Evolutionary conservation across 306 rosid genomes (phyloP).

Genomic region (Cicer cuneatum): DNA sequence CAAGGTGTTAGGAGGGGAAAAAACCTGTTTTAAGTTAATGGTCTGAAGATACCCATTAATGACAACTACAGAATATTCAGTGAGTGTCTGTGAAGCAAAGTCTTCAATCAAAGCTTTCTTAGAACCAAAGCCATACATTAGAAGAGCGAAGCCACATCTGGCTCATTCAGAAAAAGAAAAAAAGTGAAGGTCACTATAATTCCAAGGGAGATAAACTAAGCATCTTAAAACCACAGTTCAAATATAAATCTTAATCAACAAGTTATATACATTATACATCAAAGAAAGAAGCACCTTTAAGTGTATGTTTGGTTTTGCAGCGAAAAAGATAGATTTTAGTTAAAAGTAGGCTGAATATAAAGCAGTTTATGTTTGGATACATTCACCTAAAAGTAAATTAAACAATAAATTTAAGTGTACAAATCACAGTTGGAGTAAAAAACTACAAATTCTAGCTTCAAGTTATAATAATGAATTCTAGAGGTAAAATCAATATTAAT

Average conservation of each 20-base stretch:
- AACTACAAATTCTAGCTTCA: too few species aligned
- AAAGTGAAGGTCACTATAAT: constrained; percentile 13
- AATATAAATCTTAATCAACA: background rate
- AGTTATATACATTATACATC: background rate
- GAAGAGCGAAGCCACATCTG: constrained; percentile 80
- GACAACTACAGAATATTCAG: constrained; percentile 75
- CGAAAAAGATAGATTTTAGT: too few species aligned
- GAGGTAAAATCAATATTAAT: too few species aligned
- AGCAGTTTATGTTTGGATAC: too few species aligned
- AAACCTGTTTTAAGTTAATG: constrained; percentile 83
- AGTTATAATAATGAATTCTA: too few species aligned
- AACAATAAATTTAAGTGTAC: too few species aligned
- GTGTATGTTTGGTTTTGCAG: too few species aligned
- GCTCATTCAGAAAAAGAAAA: background rate
- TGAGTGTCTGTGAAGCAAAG: constrained; percentile 74
- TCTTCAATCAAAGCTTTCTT: constrained; percentile 87
- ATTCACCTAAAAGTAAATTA: too few species aligned
- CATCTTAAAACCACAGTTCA: background rate
- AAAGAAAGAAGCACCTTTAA: background rate
- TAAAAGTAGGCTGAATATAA: too few species aligned
- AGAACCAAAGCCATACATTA: constrained; percentile 97
- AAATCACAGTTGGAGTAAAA: too few species aligned
- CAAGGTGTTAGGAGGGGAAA: constrained; percentile 1
- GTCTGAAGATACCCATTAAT: constrained; percentile 90
- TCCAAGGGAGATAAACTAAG: background rate